A percentile compares a stretch with the other conserved stretches of the same genome.
Evolutionary conservation across 2,329 filamentous ascomycete genomes (phyloP).

Genomic region (Cercospora sesami): DNA sequence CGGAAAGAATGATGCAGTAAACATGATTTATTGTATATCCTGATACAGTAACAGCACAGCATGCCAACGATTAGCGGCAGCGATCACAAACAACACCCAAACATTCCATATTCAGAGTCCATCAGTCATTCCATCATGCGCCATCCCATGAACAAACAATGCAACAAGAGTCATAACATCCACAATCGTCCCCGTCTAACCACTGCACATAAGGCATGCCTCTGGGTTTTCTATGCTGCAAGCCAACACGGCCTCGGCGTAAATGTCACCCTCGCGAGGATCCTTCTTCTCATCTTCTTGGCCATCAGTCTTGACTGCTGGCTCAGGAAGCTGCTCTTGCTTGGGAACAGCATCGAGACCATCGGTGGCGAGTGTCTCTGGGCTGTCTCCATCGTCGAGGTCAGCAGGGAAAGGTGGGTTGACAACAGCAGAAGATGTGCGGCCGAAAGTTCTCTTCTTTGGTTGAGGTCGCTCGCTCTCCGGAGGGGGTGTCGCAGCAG

Average conservation of each 20-base stretch:
- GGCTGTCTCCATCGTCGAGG: constrained; percentile 72
- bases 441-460: constrained; percentile 43
- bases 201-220: constrained; percentile 94
- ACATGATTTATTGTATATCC: constrained; percentile 21
- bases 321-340: constrained; percentile 64
- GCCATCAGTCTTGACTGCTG: constrained; percentile 53
- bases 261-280: constrained; percentile 85
- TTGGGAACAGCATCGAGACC: constrained; percentile 59
- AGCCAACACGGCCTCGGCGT: constrained; percentile 84
- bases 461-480: constrained; percentile 49
- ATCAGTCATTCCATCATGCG: constrained; percentile 19
- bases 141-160: constrained; percentile 24
- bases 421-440: constrained; percentile 53
- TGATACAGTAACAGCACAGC: constrained; percentile 24
- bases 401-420: constrained; percentile 74
- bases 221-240: constrained; percentile 99
- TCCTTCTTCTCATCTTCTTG: constrained; percentile 75
- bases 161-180: constrained; percentile 18
- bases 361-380: constrained; percentile 73
- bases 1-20: background rate
- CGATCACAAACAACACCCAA: constrained; percentile 17
- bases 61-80: constrained; percentile 32
- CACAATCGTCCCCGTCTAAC: constrained; percentile 50
- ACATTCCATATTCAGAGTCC: constrained; percentile 15
- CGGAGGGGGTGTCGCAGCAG: constrained; percentile 66